Conservation (phyloP, 2,329 filamentous ascomycete species). For the Nannizziopsis barbatae region DNA sequence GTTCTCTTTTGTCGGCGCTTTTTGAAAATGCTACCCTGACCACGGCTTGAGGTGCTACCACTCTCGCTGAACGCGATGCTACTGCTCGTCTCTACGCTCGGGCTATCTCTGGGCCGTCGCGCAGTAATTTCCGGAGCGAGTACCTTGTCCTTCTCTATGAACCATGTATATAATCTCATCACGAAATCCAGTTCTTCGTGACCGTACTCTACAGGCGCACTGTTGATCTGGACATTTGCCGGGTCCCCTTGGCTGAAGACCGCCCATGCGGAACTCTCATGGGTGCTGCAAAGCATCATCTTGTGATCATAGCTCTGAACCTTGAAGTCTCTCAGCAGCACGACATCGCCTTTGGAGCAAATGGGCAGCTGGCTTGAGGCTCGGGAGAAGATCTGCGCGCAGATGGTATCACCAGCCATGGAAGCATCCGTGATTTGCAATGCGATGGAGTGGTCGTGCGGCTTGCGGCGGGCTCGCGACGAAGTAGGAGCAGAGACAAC, state of each 20-base stretch:
- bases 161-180: conserved; percentile 33
- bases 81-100: conserved; percentile 19
- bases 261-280: conserved; percentile 36
- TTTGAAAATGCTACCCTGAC: conserved; percentile 11
- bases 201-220: conserved; percentile 32
- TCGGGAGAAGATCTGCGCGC: conserved; percentile 35
- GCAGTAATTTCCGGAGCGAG: conserved; percentile 24
- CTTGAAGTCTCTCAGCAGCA: conserved; percentile 39
- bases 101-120: conserved; percentile 19
- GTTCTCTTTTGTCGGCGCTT: conserved; percentile 16
- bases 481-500: conserved; percentile 26
- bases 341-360: conserved; percentile 29
- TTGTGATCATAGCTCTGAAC: conserved; percentile 33
- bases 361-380: conserved; percentile 31
- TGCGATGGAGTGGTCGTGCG: conserved; percentile 33
- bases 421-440: conserved; percentile 37
- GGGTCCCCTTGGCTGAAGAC: conserved; percentile 27
- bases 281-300: conserved; percentile 32
- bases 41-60: conserved; percentile 10
- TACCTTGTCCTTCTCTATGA: conserved; percentile 25
- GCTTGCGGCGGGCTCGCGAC: conserved; percentile 27
- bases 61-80: conserved; percentile 26
- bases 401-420: conserved; percentile 29
- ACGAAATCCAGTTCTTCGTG: conserved; percentile 29
- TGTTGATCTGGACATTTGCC: conserved; percentile 25